Evolutionary conservation across 2,329 filamentous ascomycete genomes (phyloP).

Genomic region (Claviceps sp.): DNA sequence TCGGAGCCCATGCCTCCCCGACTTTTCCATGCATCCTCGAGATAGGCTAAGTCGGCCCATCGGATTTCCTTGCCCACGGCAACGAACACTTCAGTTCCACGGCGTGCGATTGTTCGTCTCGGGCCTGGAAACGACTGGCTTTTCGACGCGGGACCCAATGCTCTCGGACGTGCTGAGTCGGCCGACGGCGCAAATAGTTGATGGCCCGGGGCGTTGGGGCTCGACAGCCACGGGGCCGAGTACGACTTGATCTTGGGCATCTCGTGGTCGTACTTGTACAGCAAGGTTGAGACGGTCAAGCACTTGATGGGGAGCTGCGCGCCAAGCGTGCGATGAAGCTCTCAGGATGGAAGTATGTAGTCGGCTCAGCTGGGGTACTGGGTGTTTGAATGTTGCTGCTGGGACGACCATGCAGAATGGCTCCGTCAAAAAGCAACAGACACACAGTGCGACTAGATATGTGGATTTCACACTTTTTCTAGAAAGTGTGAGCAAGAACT

Average conservation of each 20-base stretch:
- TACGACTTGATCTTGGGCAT: slow-evolving; percentile 85
- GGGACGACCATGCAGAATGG: too few relatives aligned
- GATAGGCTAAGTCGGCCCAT: slow-evolving; percentile 71
- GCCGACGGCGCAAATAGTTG: slow-evolving; percentile 53
- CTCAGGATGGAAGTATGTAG: too few relatives aligned
- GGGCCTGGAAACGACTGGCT: slow-evolving; percentile 34
- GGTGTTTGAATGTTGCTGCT: too few relatives aligned
- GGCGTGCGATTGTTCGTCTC: slow-evolving; percentile 57
- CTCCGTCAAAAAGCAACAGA: too few relatives aligned
- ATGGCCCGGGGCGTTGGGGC: slow-evolving; percentile 57
- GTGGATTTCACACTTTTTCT: too few relatives aligned
- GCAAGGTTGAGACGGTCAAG: not conserved
- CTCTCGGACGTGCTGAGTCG: slow-evolving; percentile 25
- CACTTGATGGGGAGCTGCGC: too few relatives aligned
- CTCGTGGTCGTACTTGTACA: slow-evolving; percentile 2
- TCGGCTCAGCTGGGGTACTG: too few relatives aligned
- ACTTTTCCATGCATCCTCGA: slow-evolving; percentile 48
- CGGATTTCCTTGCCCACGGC: slow-evolving; percentile 81
- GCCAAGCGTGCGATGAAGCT: too few relatives aligned
- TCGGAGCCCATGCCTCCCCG: slow-evolving; percentile 19
- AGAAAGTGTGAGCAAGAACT: too few relatives aligned
- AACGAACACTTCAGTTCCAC: slow-evolving; percentile 80
- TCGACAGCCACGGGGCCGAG: slow-evolving; percentile 76
- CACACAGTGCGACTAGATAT: too few relatives aligned
- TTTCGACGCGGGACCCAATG: slow-evolving; percentile 25